These are phyloP conservation scores for Boletus huronensis DNA, from an alignment of 768 basidiomycete genomes.

Conservation along the genomic window DNA sequence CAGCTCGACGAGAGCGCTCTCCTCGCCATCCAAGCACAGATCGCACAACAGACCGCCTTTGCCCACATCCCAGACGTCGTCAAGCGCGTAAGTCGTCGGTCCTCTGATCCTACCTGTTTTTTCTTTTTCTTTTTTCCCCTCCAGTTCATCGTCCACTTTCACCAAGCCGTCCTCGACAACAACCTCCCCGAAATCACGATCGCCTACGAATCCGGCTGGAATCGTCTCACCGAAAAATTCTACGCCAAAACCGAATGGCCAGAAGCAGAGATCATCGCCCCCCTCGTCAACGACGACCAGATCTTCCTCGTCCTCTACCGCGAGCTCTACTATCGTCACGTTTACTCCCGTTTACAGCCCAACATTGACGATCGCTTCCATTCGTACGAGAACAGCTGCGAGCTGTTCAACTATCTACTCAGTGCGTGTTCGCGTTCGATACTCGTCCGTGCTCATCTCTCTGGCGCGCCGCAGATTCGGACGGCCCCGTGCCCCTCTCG, in stretches of 20 bases:
- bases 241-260: conserved; percentile 96
- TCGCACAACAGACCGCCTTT: conserved; percentile 80
- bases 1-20: conserved; percentile 70
- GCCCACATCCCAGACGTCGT: conserved; percentile 84
- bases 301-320: conserved; percentile 97
- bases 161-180: conserved; percentile 87
- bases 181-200: conserved; percentile 88
- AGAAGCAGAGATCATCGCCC: conserved; percentile 92
- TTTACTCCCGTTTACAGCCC: conserved; percentile 92
- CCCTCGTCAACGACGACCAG: conserved; percentile 91
- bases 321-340: conserved; percentile 92
- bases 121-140: no score
- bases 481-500: conserved; percentile 85
- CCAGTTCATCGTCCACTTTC: conserved; percentile 93
- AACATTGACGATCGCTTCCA: conserved; percentile 98
- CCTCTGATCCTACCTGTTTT: conserved; percentile 1
- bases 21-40: conserved; percentile 74
- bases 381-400: conserved; percentile 97
- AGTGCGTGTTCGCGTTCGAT: conserved; percentile 44
- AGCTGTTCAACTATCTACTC: conserved; percentile 95
- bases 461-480: conserved; percentile 60
- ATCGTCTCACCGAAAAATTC: conserved; percentile 93
- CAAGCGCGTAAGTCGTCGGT: conserved; percentile 62
- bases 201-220: conserved; percentile 97
- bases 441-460: not conserved